These are phyloP conservation scores for Dunaliella primolecta DNA, from an alignment of 139 green algal species.

Conservation along the genomic window DNA sequence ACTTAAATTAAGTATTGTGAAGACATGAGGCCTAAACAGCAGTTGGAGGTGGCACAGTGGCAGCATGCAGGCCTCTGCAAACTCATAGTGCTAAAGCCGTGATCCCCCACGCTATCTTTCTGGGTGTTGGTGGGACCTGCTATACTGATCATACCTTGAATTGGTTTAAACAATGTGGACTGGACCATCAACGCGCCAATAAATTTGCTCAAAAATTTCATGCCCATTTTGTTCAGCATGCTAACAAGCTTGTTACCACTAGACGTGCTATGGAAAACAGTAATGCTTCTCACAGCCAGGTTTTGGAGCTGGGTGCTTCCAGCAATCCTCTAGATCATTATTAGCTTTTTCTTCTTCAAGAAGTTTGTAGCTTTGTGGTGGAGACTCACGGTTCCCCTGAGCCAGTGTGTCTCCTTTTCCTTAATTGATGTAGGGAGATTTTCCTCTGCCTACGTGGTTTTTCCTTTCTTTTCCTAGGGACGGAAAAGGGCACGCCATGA, in stretches of 20 bases:
- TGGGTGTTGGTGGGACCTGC: not conserved
- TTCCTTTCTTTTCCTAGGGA: too few relatives aligned
- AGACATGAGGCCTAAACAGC: too few relatives aligned
- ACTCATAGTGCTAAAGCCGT: not conserved
- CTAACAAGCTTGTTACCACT: not conserved
- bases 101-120: not conserved
- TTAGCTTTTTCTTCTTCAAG: not conserved
- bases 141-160: not conserved
- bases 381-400: not conserved
- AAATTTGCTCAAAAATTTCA: not conserved
- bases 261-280: not conserved
- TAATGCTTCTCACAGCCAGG: not conserved
- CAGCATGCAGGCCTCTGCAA: too few relatives aligned
- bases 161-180: not conserved
- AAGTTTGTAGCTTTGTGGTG: not conserved
- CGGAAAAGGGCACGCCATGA: too few relatives aligned
- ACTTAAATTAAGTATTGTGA: too few relatives aligned
- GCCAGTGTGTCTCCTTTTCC: too few relatives aligned
- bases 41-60: too few relatives aligned
- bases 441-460: too few relatives aligned
- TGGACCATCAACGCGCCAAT: not conserved
- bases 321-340: not conserved
- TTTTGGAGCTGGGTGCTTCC: not conserved
- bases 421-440: too few relatives aligned
- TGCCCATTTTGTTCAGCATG: too few relatives aligned